phyloP scores from a whole-genome alignment of 176 grass and related monocot genomes.

The Miscanthus lutarioriparius region DNA sequence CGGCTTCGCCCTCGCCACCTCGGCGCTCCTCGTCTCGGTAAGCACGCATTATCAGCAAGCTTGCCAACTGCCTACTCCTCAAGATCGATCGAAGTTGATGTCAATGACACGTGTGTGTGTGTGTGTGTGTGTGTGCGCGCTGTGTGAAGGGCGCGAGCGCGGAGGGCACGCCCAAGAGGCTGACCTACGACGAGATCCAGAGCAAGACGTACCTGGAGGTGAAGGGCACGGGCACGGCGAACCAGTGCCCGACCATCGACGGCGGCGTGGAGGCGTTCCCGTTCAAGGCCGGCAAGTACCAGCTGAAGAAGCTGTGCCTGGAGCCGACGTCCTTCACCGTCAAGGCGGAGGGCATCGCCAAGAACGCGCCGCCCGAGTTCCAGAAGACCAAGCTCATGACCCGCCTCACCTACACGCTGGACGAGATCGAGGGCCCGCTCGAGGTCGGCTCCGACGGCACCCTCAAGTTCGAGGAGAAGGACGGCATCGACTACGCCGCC shows the following conservation, averaged over 20 bases:
- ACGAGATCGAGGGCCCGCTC: slow-evolving; percentile 85
- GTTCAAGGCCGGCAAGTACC: slow-evolving; percentile 83
- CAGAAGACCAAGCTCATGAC: slow-evolving; percentile 96
- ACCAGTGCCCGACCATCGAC: slow-evolving; percentile 76
- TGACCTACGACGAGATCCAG: slow-evolving; percentile 87
- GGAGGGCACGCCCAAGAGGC: slow-evolving; percentile 61
- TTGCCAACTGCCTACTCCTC: not conserved
- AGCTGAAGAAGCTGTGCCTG: slow-evolving; percentile 81
- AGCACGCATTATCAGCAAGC: not conserved
- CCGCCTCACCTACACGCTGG: slow-evolving; percentile 86
- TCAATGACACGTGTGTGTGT: too few relatives aligned
- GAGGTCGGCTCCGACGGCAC: slow-evolving; percentile 58
- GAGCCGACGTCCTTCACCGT: slow-evolving; percentile 94
- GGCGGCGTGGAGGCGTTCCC: slow-evolving; percentile 57
- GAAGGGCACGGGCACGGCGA: slow-evolving; percentile 83
- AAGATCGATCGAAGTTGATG: not conserved
- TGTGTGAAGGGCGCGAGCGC: slow-evolving; percentile 84
- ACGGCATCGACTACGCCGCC: slow-evolving; percentile 85
- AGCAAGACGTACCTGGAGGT: slow-evolving; percentile 94
- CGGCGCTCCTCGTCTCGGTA: slow-evolving; percentile 79
- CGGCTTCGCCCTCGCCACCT: slow-evolving; percentile 83
- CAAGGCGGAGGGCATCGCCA: slow-evolving; percentile 67
- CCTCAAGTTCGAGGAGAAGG: slow-evolving; percentile 86
- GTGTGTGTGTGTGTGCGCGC: too few relatives aligned
- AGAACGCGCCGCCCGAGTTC: slow-evolving; percentile 76